phyloP scores from a whole-genome alignment of 352 stramenopile genomes.

The Phytopythium sindhum region DNA sequence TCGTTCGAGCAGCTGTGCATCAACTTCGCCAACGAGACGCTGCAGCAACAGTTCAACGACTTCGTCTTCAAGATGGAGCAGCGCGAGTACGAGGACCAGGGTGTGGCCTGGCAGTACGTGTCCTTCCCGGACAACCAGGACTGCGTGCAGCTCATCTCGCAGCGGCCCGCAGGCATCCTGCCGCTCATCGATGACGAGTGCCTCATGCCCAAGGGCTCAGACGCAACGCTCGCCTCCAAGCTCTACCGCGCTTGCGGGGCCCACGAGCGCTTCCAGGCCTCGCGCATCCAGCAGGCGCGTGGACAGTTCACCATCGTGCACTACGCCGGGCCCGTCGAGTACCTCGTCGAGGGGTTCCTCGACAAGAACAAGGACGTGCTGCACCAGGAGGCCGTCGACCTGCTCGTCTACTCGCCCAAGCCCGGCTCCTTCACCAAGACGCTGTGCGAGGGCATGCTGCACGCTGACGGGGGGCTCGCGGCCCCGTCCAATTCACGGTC shows the following conservation, averaged over 20 bases:
- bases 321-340: constrained; percentile 81
- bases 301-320: constrained; percentile 77
- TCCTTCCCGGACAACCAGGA: constrained; percentile 87
- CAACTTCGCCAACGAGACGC: constrained; percentile 88
- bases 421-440: constrained; percentile 72
- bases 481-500: constrained; percentile 11
- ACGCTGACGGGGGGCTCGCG: constrained; percentile 21
- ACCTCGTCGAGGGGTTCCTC: constrained; percentile 68
- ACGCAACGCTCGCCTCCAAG: constrained; percentile 80
- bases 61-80: constrained; percentile 89
- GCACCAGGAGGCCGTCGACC: constrained; percentile 77
- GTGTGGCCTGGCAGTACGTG: constrained; percentile 84
- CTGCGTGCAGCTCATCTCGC: constrained; percentile 89
- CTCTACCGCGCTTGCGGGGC: constrained; percentile 66
- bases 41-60: constrained; percentile 89
- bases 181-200: constrained; percentile 89
- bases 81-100: constrained; percentile 78
- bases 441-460: constrained; percentile 56
- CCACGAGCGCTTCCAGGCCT: constrained; percentile 65
- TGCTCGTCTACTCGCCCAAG: constrained; percentile 67
- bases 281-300: constrained; percentile 71
- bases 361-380: constrained; percentile 88
- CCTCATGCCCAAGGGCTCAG: constrained; percentile 80
- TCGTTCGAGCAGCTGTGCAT: constrained; percentile 91
- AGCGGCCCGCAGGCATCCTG: constrained; percentile 78